A percentile compares a stretch with the other conserved stretches of the same genome.
Evolutionary conservation across 176 grass and related monocot genomes (phyloP).

Genomic region (Phyllostachys edulis): DNA sequence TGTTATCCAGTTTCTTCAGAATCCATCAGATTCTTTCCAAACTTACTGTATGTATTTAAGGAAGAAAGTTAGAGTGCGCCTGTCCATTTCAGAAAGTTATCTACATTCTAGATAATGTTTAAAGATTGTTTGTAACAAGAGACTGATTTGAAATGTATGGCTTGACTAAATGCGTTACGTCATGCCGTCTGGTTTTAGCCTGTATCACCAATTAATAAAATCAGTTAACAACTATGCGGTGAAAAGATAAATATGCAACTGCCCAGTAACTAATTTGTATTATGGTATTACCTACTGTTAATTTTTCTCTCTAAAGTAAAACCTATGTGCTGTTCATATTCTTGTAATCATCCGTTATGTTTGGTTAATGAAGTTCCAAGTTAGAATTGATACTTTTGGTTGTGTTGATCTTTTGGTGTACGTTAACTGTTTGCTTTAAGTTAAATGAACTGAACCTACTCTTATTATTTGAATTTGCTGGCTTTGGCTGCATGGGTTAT

Average conservation of each 20-base stretch:
- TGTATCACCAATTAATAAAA: neutral
- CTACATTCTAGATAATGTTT: neutral
- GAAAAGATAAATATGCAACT: neutral
- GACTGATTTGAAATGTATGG: neutral
- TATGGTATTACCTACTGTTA: neutral
- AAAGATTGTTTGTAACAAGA: neutral
- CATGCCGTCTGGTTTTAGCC: neutral
- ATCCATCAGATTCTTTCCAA: too few relatives aligned
- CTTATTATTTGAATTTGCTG: neutral
- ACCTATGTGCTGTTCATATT: neutral
- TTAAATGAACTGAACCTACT: neutral
- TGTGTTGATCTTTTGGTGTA: neutral
- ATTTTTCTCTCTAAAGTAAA: neutral
- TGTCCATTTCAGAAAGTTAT: neutral
- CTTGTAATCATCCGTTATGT: neutral
- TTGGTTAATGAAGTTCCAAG: neutral
- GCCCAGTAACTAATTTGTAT: neutral
- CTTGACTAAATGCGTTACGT: neutral
- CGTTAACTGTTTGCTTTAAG: neutral
- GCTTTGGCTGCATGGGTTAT: conserved; percentile 8
- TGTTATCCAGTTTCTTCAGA: too few relatives aligned
- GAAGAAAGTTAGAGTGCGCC: neutral
- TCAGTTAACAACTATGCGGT: neutral
- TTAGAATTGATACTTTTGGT: conserved; percentile 9
- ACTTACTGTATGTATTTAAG: neutral